Evolutionary conservation across 305 asterid species (phyloP).

Genomic region (Fraxinus albicans): DNA sequence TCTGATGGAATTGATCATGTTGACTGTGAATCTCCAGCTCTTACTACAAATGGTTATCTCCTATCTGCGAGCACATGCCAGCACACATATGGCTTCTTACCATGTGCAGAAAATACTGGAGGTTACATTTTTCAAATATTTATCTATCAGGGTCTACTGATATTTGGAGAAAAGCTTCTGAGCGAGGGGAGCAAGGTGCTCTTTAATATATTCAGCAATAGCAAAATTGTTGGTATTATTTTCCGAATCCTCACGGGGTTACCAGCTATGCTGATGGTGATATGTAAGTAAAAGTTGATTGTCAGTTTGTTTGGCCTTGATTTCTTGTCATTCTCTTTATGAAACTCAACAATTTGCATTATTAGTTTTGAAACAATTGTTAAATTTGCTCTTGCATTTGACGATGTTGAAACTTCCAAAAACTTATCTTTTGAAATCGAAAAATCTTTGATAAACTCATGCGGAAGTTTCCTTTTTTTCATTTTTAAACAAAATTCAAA

Average conservation of each 20-base stretch:
- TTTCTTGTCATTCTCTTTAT: not conserved
- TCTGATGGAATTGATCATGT: slow-evolving; percentile 46
- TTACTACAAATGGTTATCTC: not conserved
- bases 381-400: too few species aligned
- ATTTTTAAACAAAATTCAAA: too few species aligned
- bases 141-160: slow-evolving; percentile 48
- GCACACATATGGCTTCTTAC: slow-evolving; percentile 59
- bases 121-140: slow-evolving; percentile 52
- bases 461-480: not conserved
- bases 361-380: not conserved
- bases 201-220: slow-evolving; percentile 42
- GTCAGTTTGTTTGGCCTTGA: not conserved
- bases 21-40: not conserved
- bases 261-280: slow-evolving; percentile 43
- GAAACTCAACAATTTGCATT: not conserved
- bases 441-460: not conserved
- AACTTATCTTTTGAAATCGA: not conserved
- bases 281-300: slow-evolving; percentile 12
- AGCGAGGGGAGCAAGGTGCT: slow-evolving; percentile 54
- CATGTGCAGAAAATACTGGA: slow-evolving; percentile 57
- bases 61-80: slow-evolving; percentile 25
- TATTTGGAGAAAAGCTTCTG: slow-evolving; percentile 45
- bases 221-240: slow-evolving; percentile 50
- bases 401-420: not conserved
- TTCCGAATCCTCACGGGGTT: slow-evolving; percentile 55